Percentiles rank a stretch among this genome's conserved stretches.
These are phyloP conservation scores for Cyberlindnera maclurae DNA, from an alignment of 805 yeast species.

Conservation along the genomic window DNA sequence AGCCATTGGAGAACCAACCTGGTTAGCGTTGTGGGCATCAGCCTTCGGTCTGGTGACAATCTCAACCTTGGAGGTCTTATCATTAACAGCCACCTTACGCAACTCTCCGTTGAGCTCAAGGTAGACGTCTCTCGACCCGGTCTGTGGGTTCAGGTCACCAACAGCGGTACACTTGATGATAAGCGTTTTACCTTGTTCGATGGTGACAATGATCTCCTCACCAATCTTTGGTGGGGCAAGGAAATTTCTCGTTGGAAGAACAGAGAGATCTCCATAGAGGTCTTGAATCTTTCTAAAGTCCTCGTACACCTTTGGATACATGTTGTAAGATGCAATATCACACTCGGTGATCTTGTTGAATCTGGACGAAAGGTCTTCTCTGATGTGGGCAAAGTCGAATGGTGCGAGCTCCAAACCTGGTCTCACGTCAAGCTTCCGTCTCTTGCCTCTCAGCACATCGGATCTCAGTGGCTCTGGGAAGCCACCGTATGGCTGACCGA, in stretches of 20 bases:
- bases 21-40: constrained; percentile 76
- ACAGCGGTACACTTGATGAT: constrained; percentile 88
- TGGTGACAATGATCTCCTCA: constrained; percentile 82
- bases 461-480: constrained; percentile 99
- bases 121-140: constrained; percentile 93
- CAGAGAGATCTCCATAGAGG: constrained; percentile 86
- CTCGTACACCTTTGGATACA: constrained; percentile 98
- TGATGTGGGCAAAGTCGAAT: constrained; percentile 65
- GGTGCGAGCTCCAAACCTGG: constrained; percentile 92
- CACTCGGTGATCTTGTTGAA: constrained; percentile 76
- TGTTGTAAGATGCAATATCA: constrained; percentile 91
- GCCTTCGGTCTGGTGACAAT: constrained; percentile 87
- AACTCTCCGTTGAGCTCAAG: constrained; percentile 98
- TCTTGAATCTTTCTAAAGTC: constrained; percentile 68
- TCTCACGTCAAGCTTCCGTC: constrained; percentile 80
- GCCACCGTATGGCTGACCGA: constrained; percentile 99
- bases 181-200: constrained; percentile 91
- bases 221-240: constrained; percentile 80
- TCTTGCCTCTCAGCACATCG: constrained; percentile 82
- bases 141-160: constrained; percentile 77
- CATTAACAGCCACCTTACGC: constrained; percentile 90
- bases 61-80: constrained; percentile 80
- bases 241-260: constrained; percentile 88
- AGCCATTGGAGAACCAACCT: constrained; percentile 98
- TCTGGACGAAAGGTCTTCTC: constrained; percentile 65